phyloP scores from a whole-genome alignment of 179 eudicot genomes.

The Amaranthus tricolor region DNA sequence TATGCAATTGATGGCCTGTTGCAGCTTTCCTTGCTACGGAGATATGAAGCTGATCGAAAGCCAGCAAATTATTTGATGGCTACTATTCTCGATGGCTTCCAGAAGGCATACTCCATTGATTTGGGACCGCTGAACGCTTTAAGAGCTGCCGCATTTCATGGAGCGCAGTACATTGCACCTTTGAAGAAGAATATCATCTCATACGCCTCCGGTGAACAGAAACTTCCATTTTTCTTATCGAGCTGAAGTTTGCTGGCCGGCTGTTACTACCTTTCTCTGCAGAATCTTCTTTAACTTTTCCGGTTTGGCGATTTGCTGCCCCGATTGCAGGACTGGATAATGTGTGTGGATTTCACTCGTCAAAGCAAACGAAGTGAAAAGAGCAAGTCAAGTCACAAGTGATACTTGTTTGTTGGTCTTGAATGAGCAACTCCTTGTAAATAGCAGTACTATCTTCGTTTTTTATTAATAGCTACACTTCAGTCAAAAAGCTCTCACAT shows the following conservation, averaged over 20 bases:
- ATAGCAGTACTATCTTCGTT: background rate
- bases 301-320: background rate
- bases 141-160: constrained; percentile 83
- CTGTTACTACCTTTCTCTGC: background rate
- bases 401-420: background rate
- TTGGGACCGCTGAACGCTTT: constrained; percentile 76
- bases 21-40: constrained; percentile 64
- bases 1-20: constrained; percentile 9
- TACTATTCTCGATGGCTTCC: constrained; percentile 85
- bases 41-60: constrained; percentile 84
- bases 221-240: constrained; percentile 64
- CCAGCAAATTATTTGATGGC: constrained; percentile 78
- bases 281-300: too few relatives aligned
- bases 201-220: constrained; percentile 82
- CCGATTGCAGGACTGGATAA: background rate
- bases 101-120: constrained; percentile 84
- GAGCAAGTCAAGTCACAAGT: background rate
- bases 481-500: too few relatives aligned
- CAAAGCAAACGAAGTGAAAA: background rate
- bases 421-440: constrained; percentile 5
- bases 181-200: constrained; percentile 74
- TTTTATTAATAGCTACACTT: too few relatives aligned
- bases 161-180: constrained; percentile 73
- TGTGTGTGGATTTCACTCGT: background rate
- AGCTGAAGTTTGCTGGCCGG: background rate